phyloP scores from a whole-genome alignment of 2,329 filamentous ascomycete genomes.

The Trichoderma citrinoviride region DNA sequence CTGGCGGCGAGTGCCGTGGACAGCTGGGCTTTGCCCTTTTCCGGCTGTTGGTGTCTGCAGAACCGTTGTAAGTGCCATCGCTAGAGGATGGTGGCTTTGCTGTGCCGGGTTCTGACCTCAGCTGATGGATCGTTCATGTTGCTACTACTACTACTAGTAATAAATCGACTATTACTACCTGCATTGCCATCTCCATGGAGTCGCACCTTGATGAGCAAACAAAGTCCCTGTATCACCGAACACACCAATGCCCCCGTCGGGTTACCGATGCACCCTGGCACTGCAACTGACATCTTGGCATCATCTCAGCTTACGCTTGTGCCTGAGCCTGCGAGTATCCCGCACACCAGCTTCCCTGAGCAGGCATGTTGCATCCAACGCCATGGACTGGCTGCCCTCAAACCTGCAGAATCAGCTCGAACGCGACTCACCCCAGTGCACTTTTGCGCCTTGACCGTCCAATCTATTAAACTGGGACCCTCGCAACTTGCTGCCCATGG shows the following conservation, averaged over 20 bases:
- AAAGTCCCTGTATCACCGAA: background rate
- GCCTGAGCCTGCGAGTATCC: background rate
- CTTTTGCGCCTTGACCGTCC: background rate
- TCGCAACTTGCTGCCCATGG: slow-evolving; percentile 9
- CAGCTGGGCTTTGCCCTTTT: background rate
- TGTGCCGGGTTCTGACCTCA: slow-evolving; percentile 16
- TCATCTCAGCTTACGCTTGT: background rate
- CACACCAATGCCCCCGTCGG: background rate
- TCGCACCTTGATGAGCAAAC: background rate
- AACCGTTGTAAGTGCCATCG: background rate
- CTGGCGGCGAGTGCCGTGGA: background rate
- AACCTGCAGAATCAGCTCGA: background rate
- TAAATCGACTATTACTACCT: background rate
- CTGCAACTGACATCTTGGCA: background rate
- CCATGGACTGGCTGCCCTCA: background rate
- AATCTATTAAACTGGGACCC: slow-evolving; percentile 12
- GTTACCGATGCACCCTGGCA: background rate
- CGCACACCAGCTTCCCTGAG: background rate
- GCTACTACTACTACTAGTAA: background rate
- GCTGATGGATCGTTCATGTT: background rate
- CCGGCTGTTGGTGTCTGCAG: background rate
- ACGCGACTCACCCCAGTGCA: background rate
- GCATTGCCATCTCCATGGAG: background rate
- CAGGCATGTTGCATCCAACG: background rate
- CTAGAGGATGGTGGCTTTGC: background rate